Conservation (phyloP, 2,329 filamentous ascomycete genomes). For the Epichloe scottii region DNA sequence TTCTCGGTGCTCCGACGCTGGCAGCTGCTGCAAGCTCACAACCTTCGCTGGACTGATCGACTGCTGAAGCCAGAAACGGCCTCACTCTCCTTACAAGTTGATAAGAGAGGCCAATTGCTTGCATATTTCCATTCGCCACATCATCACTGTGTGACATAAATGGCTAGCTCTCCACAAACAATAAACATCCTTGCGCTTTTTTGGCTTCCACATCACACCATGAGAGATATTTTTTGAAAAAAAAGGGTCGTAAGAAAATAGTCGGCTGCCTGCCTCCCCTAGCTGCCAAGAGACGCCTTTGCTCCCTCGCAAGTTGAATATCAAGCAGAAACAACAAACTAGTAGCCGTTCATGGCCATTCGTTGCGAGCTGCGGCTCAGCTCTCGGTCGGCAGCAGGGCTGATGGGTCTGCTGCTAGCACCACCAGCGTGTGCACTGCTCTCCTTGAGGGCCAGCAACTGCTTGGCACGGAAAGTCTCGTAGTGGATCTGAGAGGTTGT, state of each 20-base stretch:
- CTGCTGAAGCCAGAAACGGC: slow-evolving; percentile 6
- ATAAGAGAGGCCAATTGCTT: slow-evolving; percentile 10
- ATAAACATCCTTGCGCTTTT: slow-evolving; percentile 12
- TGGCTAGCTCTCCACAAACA: slow-evolving; percentile 10
- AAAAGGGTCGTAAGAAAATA: slow-evolving; percentile 17
- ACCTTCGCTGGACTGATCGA: neutral
- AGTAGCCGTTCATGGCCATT: slow-evolving; percentile 99
- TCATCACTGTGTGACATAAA: slow-evolving; percentile 9
- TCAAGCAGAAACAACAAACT: slow-evolving; percentile 26
- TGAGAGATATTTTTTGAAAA: slow-evolving; percentile 14
- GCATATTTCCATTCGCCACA: slow-evolving; percentile 6
- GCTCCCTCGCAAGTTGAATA: slow-evolving; percentile 19
- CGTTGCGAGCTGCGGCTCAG: slow-evolving; percentile 94
- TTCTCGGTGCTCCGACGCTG: neutral
- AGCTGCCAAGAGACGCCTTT: slow-evolving; percentile 22
- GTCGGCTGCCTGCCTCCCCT: slow-evolving; percentile 6
- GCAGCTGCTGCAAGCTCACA: neutral
- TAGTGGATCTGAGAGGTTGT: slow-evolving; percentile 99
- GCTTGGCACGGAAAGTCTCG: slow-evolving; percentile 99
- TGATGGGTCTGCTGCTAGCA: slow-evolving; percentile 77
- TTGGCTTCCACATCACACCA: slow-evolving; percentile 16
- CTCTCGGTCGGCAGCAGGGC: slow-evolving; percentile 85
- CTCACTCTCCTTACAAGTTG: slow-evolving; percentile 9
- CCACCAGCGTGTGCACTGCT: slow-evolving; percentile 74
- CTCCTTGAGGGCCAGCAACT: slow-evolving; percentile 94